A percentile compares a stretch with the other conserved stretches of the same genome.
Evolutionary conservation across 768 basidiomycete genomes (phyloP).

Genomic region (Artomyces pyxidatus): DNA sequence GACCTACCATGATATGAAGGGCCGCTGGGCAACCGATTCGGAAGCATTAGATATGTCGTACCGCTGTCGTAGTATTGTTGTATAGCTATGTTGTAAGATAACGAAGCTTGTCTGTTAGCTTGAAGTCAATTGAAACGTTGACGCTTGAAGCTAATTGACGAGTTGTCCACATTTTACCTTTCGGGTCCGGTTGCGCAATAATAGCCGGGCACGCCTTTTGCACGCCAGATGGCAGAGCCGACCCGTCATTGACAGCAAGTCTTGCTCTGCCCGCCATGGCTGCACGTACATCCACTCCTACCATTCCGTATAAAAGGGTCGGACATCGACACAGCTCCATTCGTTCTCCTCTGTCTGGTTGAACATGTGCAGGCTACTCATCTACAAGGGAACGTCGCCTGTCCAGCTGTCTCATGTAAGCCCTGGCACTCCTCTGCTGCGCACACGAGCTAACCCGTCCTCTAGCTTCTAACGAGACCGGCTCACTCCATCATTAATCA

Average conservation of each 20-base stretch:
- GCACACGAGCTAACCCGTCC: neutral
- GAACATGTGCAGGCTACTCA: conserved; percentile 90
- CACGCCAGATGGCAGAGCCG: neutral
- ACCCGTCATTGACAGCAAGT: neutral
- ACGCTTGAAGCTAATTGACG: neutral
- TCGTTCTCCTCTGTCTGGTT: too few relatives aligned
- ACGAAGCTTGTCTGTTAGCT: neutral
- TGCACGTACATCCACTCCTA: neutral
- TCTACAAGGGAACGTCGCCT: conserved; percentile 92
- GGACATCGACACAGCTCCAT: too few relatives aligned
- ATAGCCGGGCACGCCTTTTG: too few relatives aligned
- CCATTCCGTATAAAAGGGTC: too few relatives aligned
- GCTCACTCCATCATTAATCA: conserved; percentile 96
- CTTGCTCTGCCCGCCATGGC: neutral
- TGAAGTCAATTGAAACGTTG: too few relatives aligned
- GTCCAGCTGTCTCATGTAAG: conserved; percentile 83
- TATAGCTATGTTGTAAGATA: neutral
- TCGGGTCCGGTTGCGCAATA: too few relatives aligned
- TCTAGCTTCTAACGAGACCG: conserved; percentile 82
- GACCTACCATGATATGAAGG: neutral
- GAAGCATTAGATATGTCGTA: too few relatives aligned
- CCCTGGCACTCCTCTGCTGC: conserved; percentile 4
- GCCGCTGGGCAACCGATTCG: too few relatives aligned
- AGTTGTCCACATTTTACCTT: too few relatives aligned
- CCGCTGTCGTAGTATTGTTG: too few relatives aligned